A percentile compares a stretch with the other conserved stretches of the same genome.
Evolutionary conservation across 192 early-diverging fungal genomes (phyloP).

Genomic region (Coemansia aciculifera): DNA sequence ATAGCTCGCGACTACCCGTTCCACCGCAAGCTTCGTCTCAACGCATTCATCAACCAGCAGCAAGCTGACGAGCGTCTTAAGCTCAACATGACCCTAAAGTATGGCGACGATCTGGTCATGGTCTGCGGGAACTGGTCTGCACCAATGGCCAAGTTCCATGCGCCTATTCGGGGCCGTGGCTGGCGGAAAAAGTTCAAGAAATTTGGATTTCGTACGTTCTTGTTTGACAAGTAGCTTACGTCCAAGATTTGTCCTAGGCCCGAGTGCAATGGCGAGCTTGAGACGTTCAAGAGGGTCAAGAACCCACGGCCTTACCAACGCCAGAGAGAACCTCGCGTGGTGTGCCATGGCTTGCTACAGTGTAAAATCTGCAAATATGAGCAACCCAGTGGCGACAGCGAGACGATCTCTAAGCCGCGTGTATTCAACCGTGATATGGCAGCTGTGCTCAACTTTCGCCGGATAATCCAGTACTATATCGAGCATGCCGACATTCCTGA

Average conservation of each 20-base stretch:
- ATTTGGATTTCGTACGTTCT: slow-evolving; percentile 9
- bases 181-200: slow-evolving; percentile 5
- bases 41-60: too few species aligned
- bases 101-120: too few species aligned
- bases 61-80: too few species aligned
- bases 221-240: slow-evolving; percentile 13
- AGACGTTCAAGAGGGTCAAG: background rate
- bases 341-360: background rate
- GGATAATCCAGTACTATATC: too few species aligned
- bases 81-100: too few species aligned
- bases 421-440: too few species aligned
- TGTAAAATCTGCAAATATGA: background rate
- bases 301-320: background rate
- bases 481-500: too few species aligned
- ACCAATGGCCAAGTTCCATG: slow-evolving; percentile 2
- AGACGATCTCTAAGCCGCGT: too few species aligned
- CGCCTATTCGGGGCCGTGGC: slow-evolving; percentile 15
- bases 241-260: slow-evolving; percentile 7
- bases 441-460: too few species aligned
- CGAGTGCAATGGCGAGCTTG: background rate
- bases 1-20: too few species aligned
- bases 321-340: background rate
- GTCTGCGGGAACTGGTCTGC: slow-evolving; percentile 15
- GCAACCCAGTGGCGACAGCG: too few species aligned
- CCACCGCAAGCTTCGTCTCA: too few species aligned